A percentile compares a stretch with the other conserved stretches of the same genome.
Evolutionary conservation across 2,329 filamentous ascomycete species (phyloP).

Genomic region (Cladosporium sp.): DNA sequence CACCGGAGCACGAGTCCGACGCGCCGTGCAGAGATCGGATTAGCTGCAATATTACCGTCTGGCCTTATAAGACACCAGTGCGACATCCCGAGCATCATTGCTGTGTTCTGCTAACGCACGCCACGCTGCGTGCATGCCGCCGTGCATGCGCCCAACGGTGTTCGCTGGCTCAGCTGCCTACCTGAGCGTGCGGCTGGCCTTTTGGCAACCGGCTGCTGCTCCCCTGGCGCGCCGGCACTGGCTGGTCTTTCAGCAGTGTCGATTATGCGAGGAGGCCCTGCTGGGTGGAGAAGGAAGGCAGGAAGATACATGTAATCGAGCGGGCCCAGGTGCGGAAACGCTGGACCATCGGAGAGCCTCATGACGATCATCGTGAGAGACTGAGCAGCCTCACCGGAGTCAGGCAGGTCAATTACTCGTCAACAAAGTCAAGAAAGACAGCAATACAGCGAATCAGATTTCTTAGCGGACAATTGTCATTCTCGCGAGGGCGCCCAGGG

Average conservation of each 20-base stretch:
- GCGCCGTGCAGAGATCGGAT: conserved; percentile 1
- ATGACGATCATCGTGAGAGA: not conserved
- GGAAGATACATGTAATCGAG: not conserved
- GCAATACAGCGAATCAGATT: not conserved
- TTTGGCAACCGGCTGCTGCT: conserved; percentile 10
- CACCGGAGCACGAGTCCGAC: conserved; percentile 1
- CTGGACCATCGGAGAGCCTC: not conserved
- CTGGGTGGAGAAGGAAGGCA: not conserved
- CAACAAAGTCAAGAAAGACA: not conserved
- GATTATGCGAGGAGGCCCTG: not conserved
- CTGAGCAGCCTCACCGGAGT: not conserved
- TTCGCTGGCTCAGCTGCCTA: not conserved
- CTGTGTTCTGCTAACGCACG: conserved; percentile 16
- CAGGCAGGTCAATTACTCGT: conserved; percentile 10
- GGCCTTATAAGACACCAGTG: not conserved
- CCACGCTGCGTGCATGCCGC: conserved; percentile 11
- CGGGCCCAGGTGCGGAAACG: not conserved
- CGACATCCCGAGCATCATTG: not conserved
- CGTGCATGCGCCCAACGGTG: conserved; percentile 11
- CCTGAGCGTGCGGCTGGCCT: conserved; percentile 3
- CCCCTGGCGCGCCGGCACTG: conserved; percentile 21
- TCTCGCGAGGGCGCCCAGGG: not conserved
- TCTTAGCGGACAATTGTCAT: not conserved
- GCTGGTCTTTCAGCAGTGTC: not conserved
- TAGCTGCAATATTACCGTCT: not conserved